Base-by-base conservation (phyloP, 208 protist species). In the Naegleria lovaniensis region DNA sequence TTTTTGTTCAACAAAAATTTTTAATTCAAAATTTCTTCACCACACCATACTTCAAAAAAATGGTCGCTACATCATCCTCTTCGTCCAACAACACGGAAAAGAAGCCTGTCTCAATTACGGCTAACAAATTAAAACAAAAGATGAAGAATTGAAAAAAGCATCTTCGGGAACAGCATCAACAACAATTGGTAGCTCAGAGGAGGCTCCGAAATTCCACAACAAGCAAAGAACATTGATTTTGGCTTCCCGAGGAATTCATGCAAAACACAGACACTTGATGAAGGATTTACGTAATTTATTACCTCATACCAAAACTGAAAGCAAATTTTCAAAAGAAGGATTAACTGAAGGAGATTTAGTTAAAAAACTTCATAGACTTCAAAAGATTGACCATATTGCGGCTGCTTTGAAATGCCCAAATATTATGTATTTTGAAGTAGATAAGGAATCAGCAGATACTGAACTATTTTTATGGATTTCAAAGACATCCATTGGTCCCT, bases 381-480 rank as follows among this genome's bases (percentile, higher is more conserved):
- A 96, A 98, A 90, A 94, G 96, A 91, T 99, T 97, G 92, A 98
- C 98, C 92, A 96, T 94, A 90, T 79, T 79, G 67, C 67, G 19
- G 29, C 67, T 15, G 67, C 67, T 7, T 36, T 36, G 16, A 79
- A 79, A 67, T 89, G 85, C 39, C 48, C 85, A 33, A 89, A 89
- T 40, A 95, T 95, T 40, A 90, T 99, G 25, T 98, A 97, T 85
- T 95, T 99, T 75, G 97, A 99, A 94, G 93, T 94, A 55, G 95
- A 96, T 36, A 79, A 36, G 29, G 67, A 79, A 79, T 79, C 67
- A 91, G 95, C 94, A n/a, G 93, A 94, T 38, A 95, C 96, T 59
- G 96, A 98, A 84, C 95, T 95, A 75, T 99, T 98, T 92, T 88
- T 99, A 89, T 99, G 98, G 97, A 89, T 99, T 75, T 94, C 94